Evolutionary conservation across 2,329 filamentous ascomycete genomes (phyloP), one percentile per base, ranked within the genome.

Genomic region (Grosmannia serpens): DNA sequence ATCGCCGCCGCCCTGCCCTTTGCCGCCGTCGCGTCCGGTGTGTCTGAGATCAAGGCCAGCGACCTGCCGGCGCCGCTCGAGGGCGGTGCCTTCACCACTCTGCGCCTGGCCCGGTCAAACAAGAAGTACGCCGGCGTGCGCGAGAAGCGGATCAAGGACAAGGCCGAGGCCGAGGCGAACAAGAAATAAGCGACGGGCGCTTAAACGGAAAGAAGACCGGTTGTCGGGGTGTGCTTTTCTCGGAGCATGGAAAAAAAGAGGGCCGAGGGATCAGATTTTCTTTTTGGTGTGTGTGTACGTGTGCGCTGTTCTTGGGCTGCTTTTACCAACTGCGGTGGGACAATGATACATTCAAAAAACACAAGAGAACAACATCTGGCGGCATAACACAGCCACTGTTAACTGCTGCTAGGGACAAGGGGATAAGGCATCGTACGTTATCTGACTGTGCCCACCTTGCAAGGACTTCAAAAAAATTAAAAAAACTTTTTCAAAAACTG

Each of bases 141-240:
- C 75, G 91, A 95, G 83, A 97, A 97, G 91, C 87, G 94, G 72
- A 86, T 82, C 69, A 88, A 87, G 83, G 89, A 89, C 70, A 92
- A 87, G 81, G 87, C 86, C 69, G 89, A 91, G 74, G 89, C 88
- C 72, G 87, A 88, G 74, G 80, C 80, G 71, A 83, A 84, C 77
- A 92, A 92, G 88, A 92, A 94, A 86, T 92, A 91, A 79, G 59
- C 55, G 54, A 38, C 15, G 20, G 24, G 41, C 38, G 26, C 24
- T 9, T 24, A 29, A 33, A 35, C 8, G 13, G 22, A 52, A 55
- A 52, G 17, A 47, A 8, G 26, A 22, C 29, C 11, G 46, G 27
- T 33, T 26, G 31, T 15, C 20, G 27, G 27, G 35, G 27, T 41
- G 26, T 56, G 54, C 38, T 31, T 47, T 55, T 27, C n/a, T 20